Evolutionary conservation across 2,329 filamentous ascomycete genomes (phyloP).

Genomic region (Tolypocladium pustulatum): DNA sequence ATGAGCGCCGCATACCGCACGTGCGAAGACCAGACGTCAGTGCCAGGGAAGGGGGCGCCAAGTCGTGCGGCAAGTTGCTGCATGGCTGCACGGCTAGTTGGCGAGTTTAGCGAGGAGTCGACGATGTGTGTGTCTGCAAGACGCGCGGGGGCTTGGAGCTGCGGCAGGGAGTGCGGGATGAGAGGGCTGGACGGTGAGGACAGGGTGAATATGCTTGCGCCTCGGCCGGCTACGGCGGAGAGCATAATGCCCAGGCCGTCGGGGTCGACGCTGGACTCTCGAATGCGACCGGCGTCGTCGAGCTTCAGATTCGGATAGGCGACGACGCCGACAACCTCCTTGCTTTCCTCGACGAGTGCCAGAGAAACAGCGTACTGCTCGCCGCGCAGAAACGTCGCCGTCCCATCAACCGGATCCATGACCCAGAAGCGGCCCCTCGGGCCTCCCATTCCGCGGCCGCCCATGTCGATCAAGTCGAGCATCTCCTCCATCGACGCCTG

Average conservation of each 20-base stretch:
- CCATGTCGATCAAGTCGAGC: constrained; percentile 50
- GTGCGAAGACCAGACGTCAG: constrained; percentile 28
- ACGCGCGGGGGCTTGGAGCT: constrained; percentile 9
- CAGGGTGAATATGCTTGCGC: constrained; percentile 17
- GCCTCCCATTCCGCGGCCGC: constrained; percentile 30
- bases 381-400: constrained; percentile 47
- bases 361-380: constrained; percentile 55
- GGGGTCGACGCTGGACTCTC: constrained; percentile 20
- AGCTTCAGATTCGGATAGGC: constrained; percentile 48
- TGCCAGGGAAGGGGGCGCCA: constrained; percentile 22
- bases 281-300: constrained; percentile 20
- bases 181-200: constrained; percentile 7
- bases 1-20: constrained; percentile 27
- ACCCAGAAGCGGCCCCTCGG: constrained; percentile 41
- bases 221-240: constrained; percentile 20
- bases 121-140: constrained; percentile 19
- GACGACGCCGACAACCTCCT: constrained; percentile 46
- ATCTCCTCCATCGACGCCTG: constrained; percentile 39
- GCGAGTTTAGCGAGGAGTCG: constrained; percentile 20
- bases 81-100: constrained; percentile 21
- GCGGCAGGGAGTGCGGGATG: constrained; percentile 9
- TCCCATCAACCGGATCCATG: constrained; percentile 56
- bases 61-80: constrained; percentile 16
- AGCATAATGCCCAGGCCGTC: constrained; percentile 25
- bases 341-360: constrained; percentile 45